Conservation (phyloP, 768 basidiomycete species). For the Russula ochroleuca region DNA sequence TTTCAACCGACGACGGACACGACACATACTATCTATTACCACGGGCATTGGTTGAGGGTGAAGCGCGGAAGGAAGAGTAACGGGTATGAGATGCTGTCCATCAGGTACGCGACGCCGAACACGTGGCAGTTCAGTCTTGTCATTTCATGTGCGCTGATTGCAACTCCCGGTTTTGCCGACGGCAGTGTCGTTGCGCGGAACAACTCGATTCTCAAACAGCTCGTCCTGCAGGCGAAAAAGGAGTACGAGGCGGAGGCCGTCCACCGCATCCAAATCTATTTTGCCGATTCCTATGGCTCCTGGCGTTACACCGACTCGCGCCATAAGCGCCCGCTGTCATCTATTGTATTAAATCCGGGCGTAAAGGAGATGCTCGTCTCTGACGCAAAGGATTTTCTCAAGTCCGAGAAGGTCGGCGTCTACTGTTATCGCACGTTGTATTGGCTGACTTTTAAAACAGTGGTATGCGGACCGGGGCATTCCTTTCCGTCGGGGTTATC, state of each 20-base stretch:
- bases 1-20: constrained; percentile 88
- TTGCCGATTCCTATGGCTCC: constrained; percentile 80
- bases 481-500: constrained; percentile 84
- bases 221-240: constrained; percentile 84
- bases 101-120: constrained; percentile 48
- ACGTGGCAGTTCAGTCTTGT: not conserved
- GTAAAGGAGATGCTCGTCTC: constrained; percentile 86
- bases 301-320: constrained; percentile 88
- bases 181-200: constrained; percentile 77
- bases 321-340: constrained; percentile 83
- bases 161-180: not conserved
- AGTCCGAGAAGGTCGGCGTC: constrained; percentile 64
- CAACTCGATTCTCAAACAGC: constrained; percentile 81
- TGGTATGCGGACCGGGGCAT: constrained; percentile 95
- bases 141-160: not conserved
- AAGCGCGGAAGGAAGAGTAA: constrained; percentile 65
- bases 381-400: constrained; percentile 79
- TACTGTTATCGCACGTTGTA: constrained; percentile 9
- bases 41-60: constrained; percentile 79
- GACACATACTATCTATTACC: constrained; percentile 85
- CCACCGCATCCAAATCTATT: constrained; percentile 85
- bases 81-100: constrained; percentile 69
- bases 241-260: constrained; percentile 85
- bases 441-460: constrained; percentile 35
- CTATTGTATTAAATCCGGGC: constrained; percentile 82